Evolutionary conservation across 345 rosid genomes (phyloP), one percentile per base, ranked within the genome.

Genomic region (Punica granatum): DNA sequence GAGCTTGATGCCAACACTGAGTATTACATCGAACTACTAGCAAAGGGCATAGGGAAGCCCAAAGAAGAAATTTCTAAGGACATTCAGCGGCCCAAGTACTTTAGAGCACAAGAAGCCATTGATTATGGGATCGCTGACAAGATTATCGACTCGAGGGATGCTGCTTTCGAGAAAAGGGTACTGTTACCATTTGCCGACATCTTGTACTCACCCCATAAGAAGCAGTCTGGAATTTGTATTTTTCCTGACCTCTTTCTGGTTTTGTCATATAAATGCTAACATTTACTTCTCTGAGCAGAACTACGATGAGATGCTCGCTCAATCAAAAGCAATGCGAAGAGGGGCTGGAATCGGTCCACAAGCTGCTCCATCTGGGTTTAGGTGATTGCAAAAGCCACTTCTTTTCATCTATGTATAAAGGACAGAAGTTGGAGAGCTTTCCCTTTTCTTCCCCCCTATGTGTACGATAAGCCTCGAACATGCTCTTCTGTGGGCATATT

Each of bases 101-200:
- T 90, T 37, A 79, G 72, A 35, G 90, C 91, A 33, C 81, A 89
- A 68, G 85, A 81, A 76, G 96, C 94, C 23, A 83, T 90, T 37
- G 96, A 86, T 51, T 90, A 89, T 69, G 99, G 99, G 48, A 67
- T 94, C 56, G 99, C 85, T 36, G 99, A 94, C 82, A 89, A 88
- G 80, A 77, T 89, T 61, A 75, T 87, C 21, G 79, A 78, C 80
- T 77, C 89, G 1, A 78, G 71, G 60, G 88, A 88, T 65, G 62
- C 66, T 33, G 85, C 88, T 19, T 92, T 75, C 30, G 85, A 86
- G 77, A 85, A 78, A 76, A 71, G 86, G 84, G 96, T 89, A 84
- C 61, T 54, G 26, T 64, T 66, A 53, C 48, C 19, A n/a, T 41
- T 41, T 15, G 26, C 28, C 42, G 51, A 49, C n/a, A 30, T 70